phyloP scores from a whole-genome alignment of 2,329 filamentous ascomycete genomes.

The Ramichloridium luteum region DNA sequence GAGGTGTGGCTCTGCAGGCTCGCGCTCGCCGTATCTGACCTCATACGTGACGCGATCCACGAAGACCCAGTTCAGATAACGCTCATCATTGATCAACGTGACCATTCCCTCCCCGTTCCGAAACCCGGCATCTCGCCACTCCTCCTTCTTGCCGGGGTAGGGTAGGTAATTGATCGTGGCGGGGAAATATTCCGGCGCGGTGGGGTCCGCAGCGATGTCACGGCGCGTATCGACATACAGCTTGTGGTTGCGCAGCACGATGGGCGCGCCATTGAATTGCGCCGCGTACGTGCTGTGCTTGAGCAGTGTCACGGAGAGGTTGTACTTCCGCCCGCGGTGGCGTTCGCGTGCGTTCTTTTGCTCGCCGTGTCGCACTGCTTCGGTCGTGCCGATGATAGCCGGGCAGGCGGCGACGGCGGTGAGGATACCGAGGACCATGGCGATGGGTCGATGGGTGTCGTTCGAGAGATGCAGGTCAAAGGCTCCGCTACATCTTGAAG shows the following conservation, averaged over 20 bases:
- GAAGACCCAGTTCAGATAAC: slow-evolving; percentile 57
- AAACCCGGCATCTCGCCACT: slow-evolving; percentile 20
- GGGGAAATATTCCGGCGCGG: slow-evolving; percentile 10
- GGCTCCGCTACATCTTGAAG: no score
- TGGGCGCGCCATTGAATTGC: slow-evolving; percentile 19
- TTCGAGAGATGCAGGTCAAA: no score
- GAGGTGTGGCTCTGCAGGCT: slow-evolving; percentile 55
- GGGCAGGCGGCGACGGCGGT: slow-evolving; percentile 23
- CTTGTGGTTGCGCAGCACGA: slow-evolving; percentile 30
- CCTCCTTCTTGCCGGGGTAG: slow-evolving; percentile 33
- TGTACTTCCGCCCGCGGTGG: slow-evolving; percentile 21
- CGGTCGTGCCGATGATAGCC: slow-evolving; percentile 26
- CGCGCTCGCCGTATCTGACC: slow-evolving; percentile 43
- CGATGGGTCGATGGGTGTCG: background rate
- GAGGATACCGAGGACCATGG: slow-evolving; percentile 23
- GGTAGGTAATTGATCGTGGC: slow-evolving; percentile 37
- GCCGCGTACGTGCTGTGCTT: slow-evolving; percentile 15
- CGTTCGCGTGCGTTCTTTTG: slow-evolving; percentile 22
- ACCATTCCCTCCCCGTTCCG: slow-evolving; percentile 34
- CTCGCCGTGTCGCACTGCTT: slow-evolving; percentile 23
- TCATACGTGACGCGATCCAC: slow-evolving; percentile 48
- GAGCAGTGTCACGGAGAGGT: slow-evolving; percentile 20
- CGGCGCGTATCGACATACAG: slow-evolving; percentile 23
- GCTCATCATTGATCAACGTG: slow-evolving; percentile 37
- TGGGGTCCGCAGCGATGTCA: no score